These are phyloP conservation scores for Leccinum sublutescens DNA, from an alignment of 768 basidiomycete genomes.

Conservation along the genomic window DNA sequence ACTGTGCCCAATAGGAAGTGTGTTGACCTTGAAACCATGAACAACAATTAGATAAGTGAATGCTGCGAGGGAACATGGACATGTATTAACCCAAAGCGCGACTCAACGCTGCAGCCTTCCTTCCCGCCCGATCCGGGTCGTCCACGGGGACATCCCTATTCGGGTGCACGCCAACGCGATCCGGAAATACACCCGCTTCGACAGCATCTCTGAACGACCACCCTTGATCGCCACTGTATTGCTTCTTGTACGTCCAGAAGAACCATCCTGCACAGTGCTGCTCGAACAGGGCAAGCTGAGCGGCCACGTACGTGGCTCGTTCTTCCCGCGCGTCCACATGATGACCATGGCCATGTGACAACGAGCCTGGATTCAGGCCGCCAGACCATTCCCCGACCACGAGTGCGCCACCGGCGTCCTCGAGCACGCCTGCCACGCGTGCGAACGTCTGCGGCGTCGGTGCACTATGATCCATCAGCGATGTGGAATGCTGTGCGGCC, in stretches of 20 bases:
- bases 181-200: slow-evolving; percentile 59
- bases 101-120: slow-evolving; percentile 31
- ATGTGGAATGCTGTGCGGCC: slow-evolving; percentile 52
- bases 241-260: slow-evolving; percentile 85
- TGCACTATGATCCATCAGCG: slow-evolving; percentile 43
- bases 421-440: slow-evolving; percentile 35
- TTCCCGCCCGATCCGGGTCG: slow-evolving; percentile 17
- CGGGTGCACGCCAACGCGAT: slow-evolving; percentile 43
- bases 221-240: slow-evolving; percentile 60
- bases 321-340: slow-evolving; percentile 38
- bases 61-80: slow-evolving; percentile 17
- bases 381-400: slow-evolving; percentile 82
- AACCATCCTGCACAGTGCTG: slow-evolving; percentile 68
- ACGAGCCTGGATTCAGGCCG: slow-evolving; percentile 63
- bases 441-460: slow-evolving; percentile 41
- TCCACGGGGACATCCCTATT: slow-evolving; percentile 20
- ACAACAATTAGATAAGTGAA: slow-evolving; percentile 1
- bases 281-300: slow-evolving; percentile 69
- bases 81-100: slow-evolving; percentile 34
- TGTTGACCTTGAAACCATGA: slow-evolving; percentile 35
- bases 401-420: slow-evolving; percentile 47
- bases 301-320: slow-evolving; percentile 50
- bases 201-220: slow-evolving; percentile 74
- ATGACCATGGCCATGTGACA: slow-evolving; percentile 40
- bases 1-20: slow-evolving; percentile 42